Evolutionary conservation across 2,329 filamentous ascomycete genomes (phyloP).

Genomic region (Aspergillus sergii): DNA sequence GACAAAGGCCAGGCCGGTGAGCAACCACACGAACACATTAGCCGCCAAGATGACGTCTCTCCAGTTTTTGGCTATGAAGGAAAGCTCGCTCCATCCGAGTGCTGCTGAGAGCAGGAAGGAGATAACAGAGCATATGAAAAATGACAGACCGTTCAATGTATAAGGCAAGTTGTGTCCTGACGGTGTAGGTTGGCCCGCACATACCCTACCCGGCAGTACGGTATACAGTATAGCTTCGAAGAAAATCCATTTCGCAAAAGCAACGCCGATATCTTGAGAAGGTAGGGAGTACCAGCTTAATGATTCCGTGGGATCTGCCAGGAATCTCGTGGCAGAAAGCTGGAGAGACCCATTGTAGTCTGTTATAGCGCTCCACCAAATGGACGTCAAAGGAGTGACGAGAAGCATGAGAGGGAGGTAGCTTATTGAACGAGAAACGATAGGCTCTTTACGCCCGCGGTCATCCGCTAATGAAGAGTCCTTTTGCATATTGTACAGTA

Average conservation of each 20-base stretch:
- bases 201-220: not conserved
- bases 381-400: not conserved
- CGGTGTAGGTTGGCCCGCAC: not conserved
- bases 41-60: not conserved
- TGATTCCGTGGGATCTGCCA: not conserved
- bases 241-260: not conserved
- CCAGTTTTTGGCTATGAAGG: constrained; percentile 1
- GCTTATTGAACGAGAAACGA: not conserved
- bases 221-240: constrained; percentile 3
- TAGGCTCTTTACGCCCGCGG: not conserved
- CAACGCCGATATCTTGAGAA: not conserved
- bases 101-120: not conserved
- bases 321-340: not conserved
- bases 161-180: constrained; percentile 1
- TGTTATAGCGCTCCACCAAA: not conserved
- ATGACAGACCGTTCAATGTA: not conserved
- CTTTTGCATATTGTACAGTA: not conserved
- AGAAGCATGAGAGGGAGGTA: not conserved
- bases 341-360: not conserved
- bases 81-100: not conserved
- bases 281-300: not conserved
- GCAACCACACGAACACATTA: not conserved
- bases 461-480: not conserved
- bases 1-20: not conserved
- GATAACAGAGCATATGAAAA: not conserved